Percentiles rank a stretch among this genome's conserved stretches.
Conservation (phyloP, 805 yeast species). For the Ogataea corticis region DNA sequence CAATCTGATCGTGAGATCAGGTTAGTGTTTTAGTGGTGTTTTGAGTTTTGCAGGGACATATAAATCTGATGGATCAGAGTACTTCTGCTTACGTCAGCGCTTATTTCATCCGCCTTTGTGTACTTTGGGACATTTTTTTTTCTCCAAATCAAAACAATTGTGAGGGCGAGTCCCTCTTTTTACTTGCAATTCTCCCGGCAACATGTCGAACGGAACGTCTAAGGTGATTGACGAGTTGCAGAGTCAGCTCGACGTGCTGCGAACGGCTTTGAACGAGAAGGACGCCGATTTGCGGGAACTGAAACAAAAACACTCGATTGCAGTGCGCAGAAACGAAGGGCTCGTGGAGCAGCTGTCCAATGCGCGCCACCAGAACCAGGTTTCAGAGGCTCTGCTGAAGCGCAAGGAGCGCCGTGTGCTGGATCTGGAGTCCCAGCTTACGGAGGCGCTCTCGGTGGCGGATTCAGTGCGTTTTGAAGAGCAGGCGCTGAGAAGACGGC, state of each 20-base stretch:
- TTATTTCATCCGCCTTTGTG: too few species aligned
- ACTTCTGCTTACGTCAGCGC: too few species aligned
- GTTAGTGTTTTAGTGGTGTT: too few species aligned
- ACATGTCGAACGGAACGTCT: conserved; percentile 26
- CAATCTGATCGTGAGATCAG: too few species aligned
- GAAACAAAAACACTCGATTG: conserved; percentile 50
- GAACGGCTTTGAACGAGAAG: conserved; percentile 22
- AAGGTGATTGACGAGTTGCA: conserved; percentile 36
- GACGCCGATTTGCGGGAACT: conserved; percentile 43
- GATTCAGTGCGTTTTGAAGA: conserved; percentile 52
- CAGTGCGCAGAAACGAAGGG: conserved; percentile 49
- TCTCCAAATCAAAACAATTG: background rate
- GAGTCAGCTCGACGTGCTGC: conserved; percentile 31
- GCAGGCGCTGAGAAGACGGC: conserved; percentile 50
- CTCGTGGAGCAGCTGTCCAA: conserved; percentile 65
- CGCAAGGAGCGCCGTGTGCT: conserved; percentile 68
- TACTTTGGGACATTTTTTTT: too few species aligned
- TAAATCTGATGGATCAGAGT: too few species aligned
- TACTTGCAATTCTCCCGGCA: background rate
- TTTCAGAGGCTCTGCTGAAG: conserved; percentile 63
- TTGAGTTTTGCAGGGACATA: too few species aligned
- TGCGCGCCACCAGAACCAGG: conserved; percentile 76
- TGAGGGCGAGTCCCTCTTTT: background rate
- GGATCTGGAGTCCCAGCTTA: conserved; percentile 62
- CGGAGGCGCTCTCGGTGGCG: conserved; percentile 45